phyloP scores from a whole-genome alignment of 2,329 filamentous ascomycete genomes.

The Diaporthe citrichinensis region DNA sequence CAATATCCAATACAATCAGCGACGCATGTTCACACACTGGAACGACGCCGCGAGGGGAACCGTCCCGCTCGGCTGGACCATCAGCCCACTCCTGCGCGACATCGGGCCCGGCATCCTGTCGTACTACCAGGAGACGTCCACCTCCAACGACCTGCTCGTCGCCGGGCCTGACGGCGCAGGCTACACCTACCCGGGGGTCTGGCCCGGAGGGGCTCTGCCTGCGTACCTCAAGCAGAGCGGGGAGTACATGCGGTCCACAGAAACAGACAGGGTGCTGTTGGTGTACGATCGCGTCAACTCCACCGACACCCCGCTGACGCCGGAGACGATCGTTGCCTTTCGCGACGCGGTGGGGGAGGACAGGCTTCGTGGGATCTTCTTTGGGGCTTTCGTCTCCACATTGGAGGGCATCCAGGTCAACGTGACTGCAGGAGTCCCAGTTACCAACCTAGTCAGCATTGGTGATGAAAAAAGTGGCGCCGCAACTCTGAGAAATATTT shows the following conservation, averaged over 20 bases:
- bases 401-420: neutral
- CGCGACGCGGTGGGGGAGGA: conserved; percentile 1
- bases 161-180: neutral
- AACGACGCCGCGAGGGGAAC: neutral
- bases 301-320: neutral
- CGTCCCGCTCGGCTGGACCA: neutral
- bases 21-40: neutral
- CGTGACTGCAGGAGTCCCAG: neutral
- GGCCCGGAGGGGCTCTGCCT: neutral
- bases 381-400: neutral
- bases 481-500: neutral
- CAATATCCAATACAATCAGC: neutral
- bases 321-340: neutral
- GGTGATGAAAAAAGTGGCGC: neutral
- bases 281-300: conserved; percentile 4
- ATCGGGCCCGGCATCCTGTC: neutral
- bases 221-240: neutral
- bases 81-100: neutral
- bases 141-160: neutral
- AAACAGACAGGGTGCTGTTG: neutral
- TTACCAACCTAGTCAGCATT: neutral
- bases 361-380: neutral
- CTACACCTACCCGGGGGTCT: neutral
- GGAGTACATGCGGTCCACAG: neutral
- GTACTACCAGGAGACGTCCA: neutral